Evolutionary conservation across 768 basidiomycete species (phyloP), one percentile per base, ranked within the genome.

Genomic region (Sporobolomyces pararoseus): DNA sequence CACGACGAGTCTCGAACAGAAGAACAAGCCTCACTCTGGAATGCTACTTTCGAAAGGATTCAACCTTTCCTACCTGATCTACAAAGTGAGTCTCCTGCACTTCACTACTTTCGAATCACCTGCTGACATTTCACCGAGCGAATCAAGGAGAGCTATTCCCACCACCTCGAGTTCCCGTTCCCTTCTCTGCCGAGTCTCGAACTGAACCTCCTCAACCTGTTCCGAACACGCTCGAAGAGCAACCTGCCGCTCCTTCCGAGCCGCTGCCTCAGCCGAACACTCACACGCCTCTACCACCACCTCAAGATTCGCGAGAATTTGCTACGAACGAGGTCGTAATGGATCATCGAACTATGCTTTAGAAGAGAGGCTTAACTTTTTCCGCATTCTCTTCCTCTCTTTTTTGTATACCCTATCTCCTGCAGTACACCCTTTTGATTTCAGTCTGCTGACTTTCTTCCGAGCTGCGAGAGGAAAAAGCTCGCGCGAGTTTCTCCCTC

Each of bases 1-100:
- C 49, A 54, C 50, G 71, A 50, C 42, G 65, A 70, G 2, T 35
- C 44, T 4, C 60, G 86, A 86, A 63, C 82, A 82, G 53, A 87
- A 87, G 78, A 84, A 83, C 70, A 87, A 84, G 4, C 71, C 16
- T 53, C 42, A 12, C 80, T 97, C 39, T 99, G 94, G 94, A 84
- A 84, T 17, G 85, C 87, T 31, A 94, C 93, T 3, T 86, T 88
- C 66, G 89, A 91, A 73, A 84, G 91, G 70, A 86, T 97, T 76
- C 92, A 95, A 75, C 85, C 88, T 47, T 93, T 98, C 82, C 81
- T 98, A 65, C 95, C 95, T 21, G 90, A 91, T 25, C 94, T 98
- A 80, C 81, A 97, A 71, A 81, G 82, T 23, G 87, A 89, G 53
- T 17, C 23, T 31, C n/a, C n/a, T n/a, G n/a, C 21, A 9, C 35